phyloP scores from a whole-genome alignment of 2,329 filamentous ascomycete species.

The Penicillium sp. region DNA sequence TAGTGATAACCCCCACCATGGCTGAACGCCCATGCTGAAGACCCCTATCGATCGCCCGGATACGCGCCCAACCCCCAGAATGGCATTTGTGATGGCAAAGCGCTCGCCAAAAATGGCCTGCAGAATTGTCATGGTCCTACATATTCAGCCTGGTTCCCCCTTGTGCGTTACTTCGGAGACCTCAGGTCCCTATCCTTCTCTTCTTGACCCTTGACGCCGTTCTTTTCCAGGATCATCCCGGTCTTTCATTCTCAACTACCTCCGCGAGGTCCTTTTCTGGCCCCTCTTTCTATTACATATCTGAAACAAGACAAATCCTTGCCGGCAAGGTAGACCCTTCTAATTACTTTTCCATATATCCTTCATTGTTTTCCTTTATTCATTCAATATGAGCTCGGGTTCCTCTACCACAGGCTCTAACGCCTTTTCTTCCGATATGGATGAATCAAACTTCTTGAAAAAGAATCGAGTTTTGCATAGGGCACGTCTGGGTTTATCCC shows the following conservation, averaged over 20 bases:
- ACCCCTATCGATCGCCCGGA: neutral
- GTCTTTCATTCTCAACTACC: constrained; percentile 11
- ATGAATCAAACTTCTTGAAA: constrained; percentile 38
- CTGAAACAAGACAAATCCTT: constrained; percentile 9
- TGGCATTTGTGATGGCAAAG: constrained; percentile 15
- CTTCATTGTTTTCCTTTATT: neutral
- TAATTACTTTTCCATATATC: neutral
- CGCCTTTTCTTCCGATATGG: constrained; percentile 35
- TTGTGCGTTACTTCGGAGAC: constrained; percentile 2
- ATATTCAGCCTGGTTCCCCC: constrained; percentile 11
- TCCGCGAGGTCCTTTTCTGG: constrained; percentile 7
- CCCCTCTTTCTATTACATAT: constrained; percentile 2
- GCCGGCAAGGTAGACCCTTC: constrained; percentile 18
- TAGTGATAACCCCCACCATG: neutral
- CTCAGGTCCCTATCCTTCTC: constrained; percentile 3
- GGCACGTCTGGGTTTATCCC: constrained; percentile 35
- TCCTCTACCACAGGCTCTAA: constrained; percentile 31
- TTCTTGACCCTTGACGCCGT: constrained; percentile 8
- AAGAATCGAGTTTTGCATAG: constrained; percentile 34
- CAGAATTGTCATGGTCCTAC: constrained; percentile 8
- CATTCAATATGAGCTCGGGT: constrained; percentile 26
- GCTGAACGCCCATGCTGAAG: neutral
- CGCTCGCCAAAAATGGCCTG: constrained; percentile 7
- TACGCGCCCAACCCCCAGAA: constrained; percentile 9
- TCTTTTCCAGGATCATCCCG: constrained; percentile 9